Base-by-base conservation (phyloP, 169 alveolate species). In the Plasmodium billcollinsi region DNA sequence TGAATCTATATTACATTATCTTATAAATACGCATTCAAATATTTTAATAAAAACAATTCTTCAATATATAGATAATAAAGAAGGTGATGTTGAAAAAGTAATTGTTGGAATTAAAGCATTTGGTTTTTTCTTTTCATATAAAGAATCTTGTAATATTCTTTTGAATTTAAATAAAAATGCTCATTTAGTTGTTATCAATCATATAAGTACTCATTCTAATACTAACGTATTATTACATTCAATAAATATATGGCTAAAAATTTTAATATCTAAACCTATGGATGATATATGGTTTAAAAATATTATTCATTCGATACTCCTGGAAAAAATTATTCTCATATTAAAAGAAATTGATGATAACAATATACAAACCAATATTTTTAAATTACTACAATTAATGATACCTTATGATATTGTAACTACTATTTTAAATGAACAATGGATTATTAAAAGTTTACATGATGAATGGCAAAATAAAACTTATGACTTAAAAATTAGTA, bases 121-220 rank as follows among this genome's bases (percentile, higher is more conserved):
- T 70, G 91, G 91, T 3, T 83, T 52, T 15, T 83, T 83, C 21
- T 83, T 83, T 45, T 83, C 91, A 21, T 11, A 69, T 24, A 83
- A 83, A 15, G 74, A 69, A 47, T 52, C 63, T 12, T 26, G 62
- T 49, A 5, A 83, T 69, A 24, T 72, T 21, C 52, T 83, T 58
- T 18, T 83, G 26, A 58, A 18, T 39, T 15, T 83, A 61, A 43
- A 83, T 26, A 9, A 59, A 12, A 70, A 49, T 63, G 50, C 63
- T 33, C 73, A 69, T 72, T 15, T 83, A 20, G 15, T 58, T 47
- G 62, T 62, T n/a, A 83, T 83, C 6, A 58, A 67, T 69, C 52
- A 69, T 21, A 83, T 83, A 69, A 83, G n/a, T 49, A 69, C 91
- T 69, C 91, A 83, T 56, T 49, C 91, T 11, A 70, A 83, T 63